Conservation (phyloP, 345 rosid genomes). For the Pseudoturritis turrita region DNA sequence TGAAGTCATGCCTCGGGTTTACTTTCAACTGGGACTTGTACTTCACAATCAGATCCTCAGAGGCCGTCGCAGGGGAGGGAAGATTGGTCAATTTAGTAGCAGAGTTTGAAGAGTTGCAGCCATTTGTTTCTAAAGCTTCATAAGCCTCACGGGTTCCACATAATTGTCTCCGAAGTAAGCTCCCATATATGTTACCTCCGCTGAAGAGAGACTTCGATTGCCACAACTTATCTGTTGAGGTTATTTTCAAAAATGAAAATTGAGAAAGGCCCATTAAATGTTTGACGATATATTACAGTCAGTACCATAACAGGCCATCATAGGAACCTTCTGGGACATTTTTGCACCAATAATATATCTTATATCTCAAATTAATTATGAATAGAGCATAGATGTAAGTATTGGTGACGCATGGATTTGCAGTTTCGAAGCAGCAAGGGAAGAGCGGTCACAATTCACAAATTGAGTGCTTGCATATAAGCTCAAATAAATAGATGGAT, state of each 20-base stretch:
- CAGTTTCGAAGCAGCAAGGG: background rate
- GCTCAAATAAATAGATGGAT: background rate
- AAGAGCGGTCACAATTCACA: background rate
- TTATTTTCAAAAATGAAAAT: background rate
- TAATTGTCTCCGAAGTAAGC: conserved; percentile 41
- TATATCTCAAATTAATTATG: background rate
- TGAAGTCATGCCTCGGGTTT: conserved; percentile 77
- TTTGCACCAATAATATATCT: background rate
- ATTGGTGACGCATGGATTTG: background rate
- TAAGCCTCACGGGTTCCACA: conserved; percentile 21
- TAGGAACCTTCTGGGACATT: background rate
- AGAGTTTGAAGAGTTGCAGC: conserved; percentile 19
- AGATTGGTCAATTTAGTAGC: conserved; percentile 17
- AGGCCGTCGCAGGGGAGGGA: conserved; percentile 4
- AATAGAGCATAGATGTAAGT: background rate
- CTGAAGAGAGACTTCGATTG: conserved; percentile 38
- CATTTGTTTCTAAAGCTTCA: conserved; percentile 20
- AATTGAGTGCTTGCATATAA: background rate
- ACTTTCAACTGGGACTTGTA: conserved; percentile 52
- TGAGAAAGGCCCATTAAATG: background rate
- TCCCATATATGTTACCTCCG: conserved; percentile 27
- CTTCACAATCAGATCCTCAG: conserved; percentile 34
- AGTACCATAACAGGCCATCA: background rate
- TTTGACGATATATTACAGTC: background rate
- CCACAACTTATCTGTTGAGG: conserved; percentile 28